A percentile compares a stretch with the other conserved stretches of the same genome.
These are phyloP conservation scores for Marasmius tenuissimus DNA, from an alignment of 1,284 basidiomycete species.

Conservation along the genomic window DNA sequence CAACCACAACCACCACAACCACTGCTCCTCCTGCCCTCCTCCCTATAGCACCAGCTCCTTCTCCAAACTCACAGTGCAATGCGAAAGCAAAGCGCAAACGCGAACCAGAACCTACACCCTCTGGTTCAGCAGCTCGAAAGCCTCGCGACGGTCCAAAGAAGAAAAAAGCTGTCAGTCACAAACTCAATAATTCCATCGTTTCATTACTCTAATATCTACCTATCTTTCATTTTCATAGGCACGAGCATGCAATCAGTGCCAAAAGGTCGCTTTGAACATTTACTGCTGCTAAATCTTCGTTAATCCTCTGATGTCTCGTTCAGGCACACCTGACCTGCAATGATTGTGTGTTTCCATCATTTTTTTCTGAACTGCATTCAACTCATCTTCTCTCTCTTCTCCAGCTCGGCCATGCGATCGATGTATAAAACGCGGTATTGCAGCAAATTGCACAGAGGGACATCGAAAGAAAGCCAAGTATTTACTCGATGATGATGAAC, in stretches of 20 bases:
- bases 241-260: conserved; percentile 93
- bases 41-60: conserved; percentile 4
- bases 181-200: background rate
- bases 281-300: background rate
- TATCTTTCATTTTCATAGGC: conserved; percentile 19
- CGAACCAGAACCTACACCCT: conserved; percentile 41
- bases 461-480: conserved; percentile 99
- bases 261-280: conserved; percentile 46
- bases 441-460: conserved; percentile 88
- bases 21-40: background rate
- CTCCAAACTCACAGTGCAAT: conserved; percentile 17
- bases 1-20: background rate
- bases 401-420: conserved; percentile 92
- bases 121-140: conserved; percentile 43
- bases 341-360: conserved; percentile 65
- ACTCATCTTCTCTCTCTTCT: conserved; percentile 16
- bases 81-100: conserved; percentile 39
- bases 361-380: conserved; percentile 18
- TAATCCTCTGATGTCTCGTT: background rate
- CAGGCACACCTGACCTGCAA: conserved; percentile 93
- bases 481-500: conserved; percentile 88
- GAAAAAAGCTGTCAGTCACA: conserved; percentile 62
- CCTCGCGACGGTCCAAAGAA: conserved; percentile 78
- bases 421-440: conserved; percentile 92
- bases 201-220: background rate